These are phyloP conservation scores for Abortiporus biennis DNA, from an alignment of 1,284 basidiomycete species.

Conservation along the genomic window DNA sequence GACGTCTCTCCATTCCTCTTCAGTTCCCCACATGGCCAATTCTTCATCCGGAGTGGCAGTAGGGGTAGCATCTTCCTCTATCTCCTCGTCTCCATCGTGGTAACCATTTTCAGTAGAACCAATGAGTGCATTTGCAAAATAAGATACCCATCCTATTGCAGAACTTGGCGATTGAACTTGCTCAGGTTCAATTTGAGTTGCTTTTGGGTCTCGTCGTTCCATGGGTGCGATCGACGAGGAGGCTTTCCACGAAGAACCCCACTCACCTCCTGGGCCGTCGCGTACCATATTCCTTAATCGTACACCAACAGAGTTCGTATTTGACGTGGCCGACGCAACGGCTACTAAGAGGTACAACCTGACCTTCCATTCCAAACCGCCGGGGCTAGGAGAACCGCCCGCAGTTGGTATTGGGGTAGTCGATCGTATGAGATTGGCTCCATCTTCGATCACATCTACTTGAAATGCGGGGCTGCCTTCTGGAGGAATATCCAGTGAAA, in stretches of 20 bases:
- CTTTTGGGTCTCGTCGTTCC: constrained; percentile 34
- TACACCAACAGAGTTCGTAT: constrained; percentile 42
- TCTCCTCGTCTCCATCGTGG: constrained; percentile 50
- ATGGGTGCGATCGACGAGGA: constrained; percentile 52
- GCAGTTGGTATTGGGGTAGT: constrained; percentile 5
- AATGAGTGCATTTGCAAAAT: constrained; percentile 48
- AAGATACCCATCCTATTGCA: constrained; percentile 45
- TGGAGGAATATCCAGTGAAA: constrained; percentile 83
- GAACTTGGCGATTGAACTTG: constrained; percentile 17
- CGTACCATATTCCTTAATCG: constrained; percentile 47
- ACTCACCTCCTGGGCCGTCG: constrained; percentile 55
- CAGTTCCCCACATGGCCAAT: constrained; percentile 42
- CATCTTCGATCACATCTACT: constrained; percentile 34
- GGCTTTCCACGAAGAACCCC: constrained; percentile 64
- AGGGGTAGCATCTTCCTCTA: constrained; percentile 19
- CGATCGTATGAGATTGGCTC: too few species aligned
- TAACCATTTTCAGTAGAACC: constrained; percentile 41
- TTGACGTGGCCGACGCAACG: constrained; percentile 41
- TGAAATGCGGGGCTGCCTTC: constrained; percentile 84
- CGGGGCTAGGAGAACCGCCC: constrained; percentile 26
- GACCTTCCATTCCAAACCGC: constrained; percentile 85
- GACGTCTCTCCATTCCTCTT: constrained; percentile 59
- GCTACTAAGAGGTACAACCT: constrained; percentile 77
- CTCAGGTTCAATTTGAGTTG: constrained; percentile 6
- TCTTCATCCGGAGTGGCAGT: constrained; percentile 10